Percentiles rank a stretch among this genome's conserved stretches.
These are phyloP conservation scores for Thuja plicata DNA, from an alignment of 83 land plant species.

Conservation along the genomic window DNA sequence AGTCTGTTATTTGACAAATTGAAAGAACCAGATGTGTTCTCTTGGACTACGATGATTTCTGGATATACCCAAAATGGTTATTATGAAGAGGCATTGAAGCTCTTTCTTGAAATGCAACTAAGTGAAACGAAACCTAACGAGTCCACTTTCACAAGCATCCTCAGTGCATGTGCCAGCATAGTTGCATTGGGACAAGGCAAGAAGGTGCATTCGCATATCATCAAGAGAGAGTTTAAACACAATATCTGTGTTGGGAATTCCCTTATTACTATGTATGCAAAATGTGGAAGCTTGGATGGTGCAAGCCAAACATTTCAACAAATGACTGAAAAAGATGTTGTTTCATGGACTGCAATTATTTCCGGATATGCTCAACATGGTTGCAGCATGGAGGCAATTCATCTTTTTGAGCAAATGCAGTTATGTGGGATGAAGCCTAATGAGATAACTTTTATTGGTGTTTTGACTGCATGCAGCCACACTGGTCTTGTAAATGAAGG, in stretches of 20 bases:
- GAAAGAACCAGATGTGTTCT: background rate
- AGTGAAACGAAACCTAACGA: slow-evolving; percentile 20
- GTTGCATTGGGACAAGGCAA: slow-evolving; percentile 36
- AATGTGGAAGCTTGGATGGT: slow-evolving; percentile 44
- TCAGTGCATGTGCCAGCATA: slow-evolving; percentile 28
- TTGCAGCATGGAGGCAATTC: slow-evolving; percentile 27
- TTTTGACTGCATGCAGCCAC: slow-evolving; percentile 42
- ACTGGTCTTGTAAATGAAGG: slow-evolving; percentile 44
- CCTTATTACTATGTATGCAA: slow-evolving; percentile 58
- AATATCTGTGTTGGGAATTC: slow-evolving; percentile 43
- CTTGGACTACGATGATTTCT: slow-evolving; percentile 7
- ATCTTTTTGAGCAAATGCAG: slow-evolving; percentile 28
- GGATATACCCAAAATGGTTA: background rate
- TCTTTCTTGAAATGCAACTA: slow-evolving; percentile 19
- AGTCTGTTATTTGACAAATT: background rate
- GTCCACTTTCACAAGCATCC: slow-evolving; percentile 30
- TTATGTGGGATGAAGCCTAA: slow-evolving; percentile 29
- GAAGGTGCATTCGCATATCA: slow-evolving; percentile 28
- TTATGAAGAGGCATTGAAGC: slow-evolving; percentile 19
- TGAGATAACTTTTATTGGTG: slow-evolving; percentile 35
- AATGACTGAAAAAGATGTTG: slow-evolving; percentile 17
- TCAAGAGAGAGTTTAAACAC: slow-evolving; percentile 30
- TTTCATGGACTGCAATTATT: slow-evolving; percentile 42
- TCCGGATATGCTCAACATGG: slow-evolving; percentile 47
- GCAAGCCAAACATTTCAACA: slow-evolving; percentile 28